Percentiles rank a stretch among this genome's conserved stretches.
Conservation (phyloP, 2,329 filamentous ascomycete genomes). For the Colletotrichum coccodes region DNA sequence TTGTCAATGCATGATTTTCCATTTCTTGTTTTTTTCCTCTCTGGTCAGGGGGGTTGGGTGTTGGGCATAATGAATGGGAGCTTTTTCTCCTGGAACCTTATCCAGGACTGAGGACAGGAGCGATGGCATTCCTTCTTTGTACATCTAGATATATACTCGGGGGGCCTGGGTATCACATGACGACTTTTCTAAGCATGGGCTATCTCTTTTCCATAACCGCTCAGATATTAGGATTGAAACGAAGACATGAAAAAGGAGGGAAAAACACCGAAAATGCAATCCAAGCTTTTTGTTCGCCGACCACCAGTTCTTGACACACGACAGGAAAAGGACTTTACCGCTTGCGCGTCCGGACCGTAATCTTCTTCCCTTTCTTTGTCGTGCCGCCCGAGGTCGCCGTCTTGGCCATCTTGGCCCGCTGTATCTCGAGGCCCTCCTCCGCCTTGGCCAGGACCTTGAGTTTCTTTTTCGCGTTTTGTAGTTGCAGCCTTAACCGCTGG, state of each 20-base stretch:
- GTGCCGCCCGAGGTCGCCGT: constrained; percentile 67
- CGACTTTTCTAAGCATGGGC: constrained; percentile 32
- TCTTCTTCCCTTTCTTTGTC: constrained; percentile 70
- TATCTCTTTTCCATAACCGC: constrained; percentile 10
- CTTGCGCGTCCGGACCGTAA: constrained; percentile 72
- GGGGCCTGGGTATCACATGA: constrained; percentile 36
- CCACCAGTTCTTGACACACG: not conserved
- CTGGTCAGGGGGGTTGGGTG: not conserved
- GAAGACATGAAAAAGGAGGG: constrained; percentile 19
- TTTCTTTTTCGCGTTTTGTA: constrained; percentile 63
- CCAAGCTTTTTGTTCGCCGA: constrained; percentile 21
- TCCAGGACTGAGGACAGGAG: constrained; percentile 14
- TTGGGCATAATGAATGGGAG: constrained; percentile 21
- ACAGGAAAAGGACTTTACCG: constrained; percentile 47
- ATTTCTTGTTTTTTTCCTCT: not conserved
- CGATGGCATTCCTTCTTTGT: constrained; percentile 24
- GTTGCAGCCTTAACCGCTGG: constrained; percentile 57
- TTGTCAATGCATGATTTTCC: constrained; percentile 10
- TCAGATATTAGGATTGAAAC: constrained; percentile 29
- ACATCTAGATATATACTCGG: constrained; percentile 33
- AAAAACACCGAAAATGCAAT: constrained; percentile 1
- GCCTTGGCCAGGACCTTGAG: constrained; percentile 64
- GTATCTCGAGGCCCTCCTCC: constrained; percentile 66
- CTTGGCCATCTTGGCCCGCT: constrained; percentile 73
- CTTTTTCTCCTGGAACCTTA: constrained; percentile 16